Evolutionary conservation across 495 filamentous ascomycete genomes (phyloP), one percentile per base, ranked within the genome.

Genomic region (Aspergillus ostianus): DNA sequence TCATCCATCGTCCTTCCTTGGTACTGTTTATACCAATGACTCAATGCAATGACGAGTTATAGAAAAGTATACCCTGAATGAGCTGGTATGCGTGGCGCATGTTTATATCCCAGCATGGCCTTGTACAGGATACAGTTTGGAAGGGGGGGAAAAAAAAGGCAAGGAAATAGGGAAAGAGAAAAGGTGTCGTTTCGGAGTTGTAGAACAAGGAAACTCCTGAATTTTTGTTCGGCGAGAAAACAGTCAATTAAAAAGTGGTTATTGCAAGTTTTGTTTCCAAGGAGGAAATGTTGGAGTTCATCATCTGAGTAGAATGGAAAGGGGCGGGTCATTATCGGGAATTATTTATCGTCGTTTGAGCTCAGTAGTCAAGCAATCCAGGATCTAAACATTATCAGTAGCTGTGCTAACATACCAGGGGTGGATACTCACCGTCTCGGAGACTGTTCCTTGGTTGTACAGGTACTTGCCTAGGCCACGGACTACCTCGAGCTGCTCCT

Each of bases 401-500:
- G 19, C 21, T 48, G 17, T 19, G 17, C 19, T 32, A 13, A 18
- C 1, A 9, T 3, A 30, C 29, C 8, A 30, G 32, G 13, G 2
- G n/a, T 52, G 30, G 1, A 47, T n/a, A 74, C 80, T 66, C 67
- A 90, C 86, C 73, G 82, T 80, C 51, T 85, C 80, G 44, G 82
- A 76, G 51, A 91, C 78, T 4, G 83, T 78, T 7, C 90, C 92
- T 70, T 96, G 92, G 66, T 95, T 95, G 59, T 86, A 87, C 51
- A 98, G 75, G 75, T 97, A 92, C 71, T 90, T 93, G 66, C 84
- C 81, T 62, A 99, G 74, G 0, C 90, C 87, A 65, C 85, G 88
- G 2, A 98, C 84, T 46, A 99, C 84, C 69, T 97, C 91, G 54
- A 95, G 77, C 73, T 97, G 92, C 70, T 98, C 91, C 26, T 96